A percentile compares a stretch with the other conserved stretches of the same genome.
phyloP scores from a whole-genome alignment of 805 yeast species.

The Yarrowia divulgata region DNA sequence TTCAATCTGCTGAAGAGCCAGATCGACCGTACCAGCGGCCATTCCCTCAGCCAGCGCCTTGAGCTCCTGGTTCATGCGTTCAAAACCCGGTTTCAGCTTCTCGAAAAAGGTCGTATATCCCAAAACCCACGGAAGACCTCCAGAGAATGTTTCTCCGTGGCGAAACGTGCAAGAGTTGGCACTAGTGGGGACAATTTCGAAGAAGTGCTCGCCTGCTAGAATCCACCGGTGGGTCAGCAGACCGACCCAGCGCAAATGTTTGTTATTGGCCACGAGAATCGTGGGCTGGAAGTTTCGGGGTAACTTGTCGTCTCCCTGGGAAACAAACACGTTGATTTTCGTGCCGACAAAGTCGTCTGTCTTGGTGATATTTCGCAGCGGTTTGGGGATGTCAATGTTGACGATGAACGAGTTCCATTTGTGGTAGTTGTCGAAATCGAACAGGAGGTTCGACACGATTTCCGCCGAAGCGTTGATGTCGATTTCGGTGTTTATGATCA shows the following conservation, averaged over 20 bases:
- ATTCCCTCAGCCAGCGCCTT: conserved; percentile 23
- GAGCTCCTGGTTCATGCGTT: conserved; percentile 29
- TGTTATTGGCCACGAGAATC: neutral
- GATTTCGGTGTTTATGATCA: neutral
- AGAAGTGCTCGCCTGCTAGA: conserved; percentile 15
- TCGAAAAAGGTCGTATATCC: conserved; percentile 7
- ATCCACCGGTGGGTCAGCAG: conserved; percentile 20
- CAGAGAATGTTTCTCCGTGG: conserved; percentile 10
- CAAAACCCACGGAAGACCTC: neutral
- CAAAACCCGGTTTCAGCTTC: conserved; percentile 1
- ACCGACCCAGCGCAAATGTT: conserved; percentile 1
- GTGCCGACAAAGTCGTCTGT: conserved; percentile 10
- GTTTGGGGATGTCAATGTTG: conserved; percentile 8
- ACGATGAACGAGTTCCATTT: conserved; percentile 36
- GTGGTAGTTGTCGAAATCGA: conserved; percentile 23
- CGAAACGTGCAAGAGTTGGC: conserved; percentile 8
- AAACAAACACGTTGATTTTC: neutral
- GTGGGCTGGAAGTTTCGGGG: conserved; percentile 25
- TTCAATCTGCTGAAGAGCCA: conserved; percentile 16
- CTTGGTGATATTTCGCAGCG: neutral
- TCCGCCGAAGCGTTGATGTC: conserved; percentile 11
- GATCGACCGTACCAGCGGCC: neutral
- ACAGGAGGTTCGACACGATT: conserved; percentile 3
- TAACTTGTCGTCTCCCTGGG: conserved; percentile 18
- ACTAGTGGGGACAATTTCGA: neutral